A percentile compares a stretch with the other conserved stretches of the same genome.
Evolutionary conservation across 805 yeast genomes (phyloP).

Genomic region (Monosporozyma yasuniensis): DNA sequence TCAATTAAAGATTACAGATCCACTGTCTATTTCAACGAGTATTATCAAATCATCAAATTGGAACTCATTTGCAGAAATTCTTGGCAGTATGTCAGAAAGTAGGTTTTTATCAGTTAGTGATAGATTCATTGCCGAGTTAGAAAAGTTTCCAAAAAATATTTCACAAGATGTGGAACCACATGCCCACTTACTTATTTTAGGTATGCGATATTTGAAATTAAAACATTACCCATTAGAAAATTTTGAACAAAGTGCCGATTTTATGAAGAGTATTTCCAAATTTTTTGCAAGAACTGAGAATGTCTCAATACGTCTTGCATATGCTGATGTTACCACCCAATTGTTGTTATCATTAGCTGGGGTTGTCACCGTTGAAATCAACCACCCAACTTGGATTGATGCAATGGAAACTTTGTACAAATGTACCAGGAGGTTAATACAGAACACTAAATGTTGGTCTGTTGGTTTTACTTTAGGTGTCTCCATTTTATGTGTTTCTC

Average conservation of each 20-base stretch:
- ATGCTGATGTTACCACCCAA: conserved; percentile 73
- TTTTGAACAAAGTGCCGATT: conserved; percentile 91
- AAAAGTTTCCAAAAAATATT: conserved; percentile 55
- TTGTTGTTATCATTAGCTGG: conserved; percentile 78
- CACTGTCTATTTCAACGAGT: conserved; percentile 53
- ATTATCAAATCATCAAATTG: conserved; percentile 84
- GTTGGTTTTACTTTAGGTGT: conserved; percentile 58
- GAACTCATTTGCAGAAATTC: conserved; percentile 79
- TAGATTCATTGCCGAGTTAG: conserved; percentile 85
- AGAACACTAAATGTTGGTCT: conserved; percentile 50
- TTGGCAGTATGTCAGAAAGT: conserved; percentile 85
- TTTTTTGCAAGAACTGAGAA: conserved; percentile 63
- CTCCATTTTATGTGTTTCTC: conserved; percentile 71
- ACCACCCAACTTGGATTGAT: conserved; percentile 90
- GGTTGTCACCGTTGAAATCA: conserved; percentile 82
- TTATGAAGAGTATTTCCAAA: conserved; percentile 74
- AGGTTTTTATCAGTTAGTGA: conserved; percentile 85
- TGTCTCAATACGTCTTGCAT: conserved; percentile 60
- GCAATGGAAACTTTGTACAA: conserved; percentile 59
- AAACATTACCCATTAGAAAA: conserved; percentile 79
- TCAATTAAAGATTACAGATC: conserved; percentile 82
- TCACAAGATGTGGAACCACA: conserved; percentile 48
- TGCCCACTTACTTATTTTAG: conserved; percentile 69
- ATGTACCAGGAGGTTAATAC: conserved; percentile 38
- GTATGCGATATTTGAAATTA: conserved; percentile 78